Conservation (phyloP, 2,329 filamentous ascomycete species). For the Aspergillus chevalieri region DNA sequence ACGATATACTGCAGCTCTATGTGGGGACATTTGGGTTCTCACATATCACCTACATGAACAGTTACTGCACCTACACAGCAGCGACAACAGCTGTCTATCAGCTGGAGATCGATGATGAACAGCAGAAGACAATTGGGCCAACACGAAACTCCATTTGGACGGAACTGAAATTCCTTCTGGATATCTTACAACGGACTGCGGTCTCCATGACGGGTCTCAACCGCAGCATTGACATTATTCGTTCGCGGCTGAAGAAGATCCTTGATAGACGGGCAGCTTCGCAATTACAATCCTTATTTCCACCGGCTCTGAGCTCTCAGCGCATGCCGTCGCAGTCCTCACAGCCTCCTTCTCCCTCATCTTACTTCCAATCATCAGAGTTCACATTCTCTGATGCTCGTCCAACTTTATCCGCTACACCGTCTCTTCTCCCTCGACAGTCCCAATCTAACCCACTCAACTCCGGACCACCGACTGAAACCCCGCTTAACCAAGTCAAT, state of each 20-base stretch:
- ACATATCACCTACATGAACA: conserved; percentile 20
- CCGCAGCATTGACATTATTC: conserved; percentile 20
- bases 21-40: conserved; percentile 19
- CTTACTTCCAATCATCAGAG: conserved; percentile 1
- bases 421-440: not conserved
- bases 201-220: conserved; percentile 18
- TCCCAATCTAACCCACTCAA: conserved; percentile 3
- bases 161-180: conserved; percentile 16
- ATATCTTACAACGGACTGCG: conserved; percentile 16
- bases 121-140: not conserved
- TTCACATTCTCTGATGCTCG: not conserved
- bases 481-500: not conserved
- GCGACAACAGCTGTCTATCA: conserved; percentile 21
- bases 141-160: conserved; percentile 4
- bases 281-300: conserved; percentile 8
- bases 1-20: conserved; percentile 18
- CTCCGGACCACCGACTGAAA: conserved; percentile 4
- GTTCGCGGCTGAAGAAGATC: conserved; percentile 17
- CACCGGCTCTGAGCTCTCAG: not conserved
- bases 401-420: not conserved
- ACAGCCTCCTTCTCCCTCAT: not conserved
- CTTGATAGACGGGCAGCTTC: conserved; percentile 11
- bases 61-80: conserved; percentile 20
- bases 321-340: not conserved
- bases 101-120: conserved; percentile 13